A percentile compares a stretch with the other conserved stretches of the same genome.
Conservation (phyloP, 2,329 filamentous ascomycete species). For the Aspergillus felis region DNA sequence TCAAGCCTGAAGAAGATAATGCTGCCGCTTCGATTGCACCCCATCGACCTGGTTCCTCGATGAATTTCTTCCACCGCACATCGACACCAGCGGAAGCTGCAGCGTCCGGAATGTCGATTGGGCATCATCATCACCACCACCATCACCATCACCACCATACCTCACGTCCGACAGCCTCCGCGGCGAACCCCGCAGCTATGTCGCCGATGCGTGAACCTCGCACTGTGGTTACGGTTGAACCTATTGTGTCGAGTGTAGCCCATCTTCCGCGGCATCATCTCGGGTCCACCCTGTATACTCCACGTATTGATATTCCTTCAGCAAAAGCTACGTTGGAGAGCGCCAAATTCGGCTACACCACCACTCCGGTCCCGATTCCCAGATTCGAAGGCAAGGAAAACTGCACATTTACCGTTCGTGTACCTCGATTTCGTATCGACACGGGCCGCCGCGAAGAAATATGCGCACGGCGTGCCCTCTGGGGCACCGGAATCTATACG, state of each 20-base stretch:
- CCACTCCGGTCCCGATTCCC: constrained; percentile 68
- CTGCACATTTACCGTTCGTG: constrained; percentile 82
- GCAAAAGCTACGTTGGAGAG: constrained; percentile 40
- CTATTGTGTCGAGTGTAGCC: constrained; percentile 68
- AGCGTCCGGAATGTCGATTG: constrained; percentile 9
- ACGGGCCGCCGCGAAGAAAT: constrained; percentile 73
- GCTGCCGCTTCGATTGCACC: constrained; percentile 17
- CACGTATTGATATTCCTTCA: constrained; percentile 53
- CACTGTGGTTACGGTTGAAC: constrained; percentile 63
- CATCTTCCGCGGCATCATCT: constrained; percentile 72
- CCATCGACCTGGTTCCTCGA: constrained; percentile 24
- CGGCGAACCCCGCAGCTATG: constrained; percentile 18
- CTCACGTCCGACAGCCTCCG: constrained; percentile 22
- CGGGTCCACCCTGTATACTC: constrained; percentile 77
- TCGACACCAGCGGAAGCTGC: constrained; percentile 26
- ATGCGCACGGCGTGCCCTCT: constrained; percentile 72
- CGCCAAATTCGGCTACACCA: constrained; percentile 55
- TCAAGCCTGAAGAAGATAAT: constrained; percentile 49
- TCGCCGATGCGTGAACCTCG: constrained; percentile 55
- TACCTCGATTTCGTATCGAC: constrained; percentile 74
- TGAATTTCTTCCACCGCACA: constrained; percentile 27
- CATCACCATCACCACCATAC: constrained; percentile 27
- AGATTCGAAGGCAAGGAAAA: constrained; percentile 76
- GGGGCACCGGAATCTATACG: constrained; percentile 92
- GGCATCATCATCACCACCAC: constrained; percentile 40